These are phyloP conservation scores for Cyclocybe cylindracea DNA, from an alignment of 768 basidiomycete genomes.

Conservation along the genomic window DNA sequence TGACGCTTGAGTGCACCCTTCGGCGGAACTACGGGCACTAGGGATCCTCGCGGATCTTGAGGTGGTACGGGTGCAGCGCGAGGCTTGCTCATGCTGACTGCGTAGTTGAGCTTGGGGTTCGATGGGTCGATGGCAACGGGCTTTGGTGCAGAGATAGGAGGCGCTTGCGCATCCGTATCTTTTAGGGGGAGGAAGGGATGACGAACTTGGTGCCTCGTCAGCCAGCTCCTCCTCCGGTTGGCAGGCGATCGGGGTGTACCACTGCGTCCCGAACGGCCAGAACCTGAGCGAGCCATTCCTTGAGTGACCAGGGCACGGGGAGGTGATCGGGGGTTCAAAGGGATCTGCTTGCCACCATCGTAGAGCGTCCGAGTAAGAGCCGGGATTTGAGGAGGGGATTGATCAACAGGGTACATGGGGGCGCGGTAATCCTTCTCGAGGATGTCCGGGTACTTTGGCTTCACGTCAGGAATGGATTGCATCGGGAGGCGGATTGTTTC, in stretches of 20 bases:
- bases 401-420: slow-evolving; percentile 20
- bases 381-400: slow-evolving; percentile 19
- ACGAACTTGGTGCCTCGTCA: slow-evolving; percentile 30
- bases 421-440: slow-evolving; percentile 33
- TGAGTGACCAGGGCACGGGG: slow-evolving; percentile 26
- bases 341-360: slow-evolving; percentile 12
- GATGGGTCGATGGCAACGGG: slow-evolving; percentile 13
- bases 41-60: slow-evolving; percentile 5
- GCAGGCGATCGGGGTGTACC: slow-evolving; percentile 34
- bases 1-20: slow-evolving; percentile 8
- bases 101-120: slow-evolving; percentile 19
- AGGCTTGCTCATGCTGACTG: slow-evolving; percentile 14
- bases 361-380: slow-evolving; percentile 8
- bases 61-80: slow-evolving; percentile 14
- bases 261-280: slow-evolving; percentile 21
- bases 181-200: slow-evolving; percentile 41
- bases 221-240: slow-evolving; percentile 26
- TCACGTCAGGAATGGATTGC: slow-evolving; percentile 25
- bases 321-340: slow-evolving; percentile 18
- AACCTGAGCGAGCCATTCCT: slow-evolving; percentile 16
- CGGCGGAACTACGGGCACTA: slow-evolving; percentile 7
- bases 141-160: slow-evolving; percentile 19
- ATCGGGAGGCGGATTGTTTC: slow-evolving; percentile 28
- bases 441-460: slow-evolving; percentile 35
- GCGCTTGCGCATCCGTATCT: slow-evolving; percentile 24